These are phyloP conservation scores for Rostrohypoxylon terebratum DNA, from an alignment of 495 filamentous ascomycete genomes.

Conservation along the genomic window DNA sequence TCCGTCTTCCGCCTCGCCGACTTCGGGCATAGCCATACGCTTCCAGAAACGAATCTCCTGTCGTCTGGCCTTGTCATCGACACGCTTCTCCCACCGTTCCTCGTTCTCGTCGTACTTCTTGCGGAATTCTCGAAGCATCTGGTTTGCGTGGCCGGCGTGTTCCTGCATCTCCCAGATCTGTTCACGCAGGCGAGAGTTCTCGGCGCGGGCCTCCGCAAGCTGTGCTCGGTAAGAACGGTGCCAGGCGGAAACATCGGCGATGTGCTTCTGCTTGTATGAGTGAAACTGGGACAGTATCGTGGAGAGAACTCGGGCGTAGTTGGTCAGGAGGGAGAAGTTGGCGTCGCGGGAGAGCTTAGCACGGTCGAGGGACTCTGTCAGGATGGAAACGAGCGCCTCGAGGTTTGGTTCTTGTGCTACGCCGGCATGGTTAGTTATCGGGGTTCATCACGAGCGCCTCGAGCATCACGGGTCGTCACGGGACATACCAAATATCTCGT, in stretches of 20 bases:
- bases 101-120: constrained; percentile 61
- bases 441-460: too few species aligned
- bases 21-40: constrained; percentile 64
- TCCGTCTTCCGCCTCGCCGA: constrained; percentile 60
- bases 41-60: constrained; percentile 68
- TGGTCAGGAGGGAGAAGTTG: constrained; percentile 63
- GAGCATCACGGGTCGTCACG: not conserved
- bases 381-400: constrained; percentile 63
- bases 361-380: constrained; percentile 65
- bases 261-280: constrained; percentile 64
- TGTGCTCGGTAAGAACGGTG: constrained; percentile 67
- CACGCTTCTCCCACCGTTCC: constrained; percentile 58
- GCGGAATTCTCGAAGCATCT: constrained; percentile 61
- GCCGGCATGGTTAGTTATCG: not conserved
- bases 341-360: constrained; percentile 62
- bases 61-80: constrained; percentile 55
- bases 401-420: constrained; percentile 64
- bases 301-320: constrained; percentile 59
- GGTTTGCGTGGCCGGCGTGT: constrained; percentile 62
- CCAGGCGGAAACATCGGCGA: constrained; percentile 64
- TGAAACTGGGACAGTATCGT: constrained; percentile 65
- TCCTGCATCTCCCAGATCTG: constrained; percentile 69
- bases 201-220: constrained; percentile 66
- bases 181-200: constrained; percentile 66
- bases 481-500: constrained; percentile 62